A percentile compares a stretch with the other conserved stretches of the same genome.
phyloP scores from a whole-genome alignment of 768 basidiomycete genomes.

The Naganishia vishniacii region DNA sequence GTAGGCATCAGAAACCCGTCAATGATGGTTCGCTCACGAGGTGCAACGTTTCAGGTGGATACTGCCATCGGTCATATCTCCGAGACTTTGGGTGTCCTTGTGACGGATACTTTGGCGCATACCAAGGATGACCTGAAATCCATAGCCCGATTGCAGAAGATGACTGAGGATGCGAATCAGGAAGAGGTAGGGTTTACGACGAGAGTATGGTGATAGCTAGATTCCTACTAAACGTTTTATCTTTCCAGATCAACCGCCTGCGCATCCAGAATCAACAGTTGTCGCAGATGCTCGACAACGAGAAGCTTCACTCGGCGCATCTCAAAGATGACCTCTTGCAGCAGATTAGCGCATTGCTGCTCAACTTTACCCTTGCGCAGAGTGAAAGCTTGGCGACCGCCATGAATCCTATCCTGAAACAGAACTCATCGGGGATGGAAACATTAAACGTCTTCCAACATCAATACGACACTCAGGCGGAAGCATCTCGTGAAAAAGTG shows the following conservation, averaged over 20 bases:
- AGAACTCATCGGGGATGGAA: conserved; percentile 58
- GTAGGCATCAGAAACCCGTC: not conserved
- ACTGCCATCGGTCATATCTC: conserved; percentile 38
- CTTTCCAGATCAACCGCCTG: conserved; percentile 55
- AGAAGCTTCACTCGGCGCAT: conserved; percentile 62
- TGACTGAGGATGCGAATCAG: conserved; percentile 32
- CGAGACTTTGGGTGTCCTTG: conserved; percentile 59
- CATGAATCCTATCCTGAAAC: conserved; percentile 55
- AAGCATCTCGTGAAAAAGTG: conserved; percentile 26
- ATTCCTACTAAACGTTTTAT: not conserved
- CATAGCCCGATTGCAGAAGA: conserved; percentile 54
- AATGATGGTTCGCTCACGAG: not conserved
- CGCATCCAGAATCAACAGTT: conserved; percentile 67
- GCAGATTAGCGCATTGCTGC: conserved; percentile 66
- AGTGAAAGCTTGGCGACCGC: conserved; percentile 63
- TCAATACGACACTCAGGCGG: conserved; percentile 34
- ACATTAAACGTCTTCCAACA: conserved; percentile 54
- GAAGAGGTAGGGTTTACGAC: conserved; percentile 33
- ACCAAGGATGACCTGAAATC: conserved; percentile 57
- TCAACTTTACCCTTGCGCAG: conserved; percentile 63
- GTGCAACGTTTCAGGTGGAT: conserved; percentile 13
- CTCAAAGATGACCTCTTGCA: conserved; percentile 70
- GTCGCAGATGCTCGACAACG: conserved; percentile 59
- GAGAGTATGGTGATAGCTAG: not conserved
- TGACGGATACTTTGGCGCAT: conserved; percentile 59